Evolutionary conservation across 495 filamentous ascomycete genomes (phyloP).

Genomic region (Rhypophila decipiens): DNA sequence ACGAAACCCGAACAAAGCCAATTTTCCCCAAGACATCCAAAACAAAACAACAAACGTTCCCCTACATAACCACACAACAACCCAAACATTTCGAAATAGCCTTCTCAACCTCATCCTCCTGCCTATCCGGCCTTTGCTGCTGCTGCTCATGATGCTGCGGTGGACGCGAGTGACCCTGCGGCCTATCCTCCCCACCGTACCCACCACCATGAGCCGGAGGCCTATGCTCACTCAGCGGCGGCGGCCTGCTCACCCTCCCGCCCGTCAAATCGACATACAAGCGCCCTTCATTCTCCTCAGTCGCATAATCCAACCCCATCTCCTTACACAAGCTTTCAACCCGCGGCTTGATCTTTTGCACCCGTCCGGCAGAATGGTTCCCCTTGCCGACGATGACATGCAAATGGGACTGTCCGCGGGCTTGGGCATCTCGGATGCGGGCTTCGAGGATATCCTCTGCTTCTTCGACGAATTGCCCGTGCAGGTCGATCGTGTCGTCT

Average conservation of each 20-base stretch:
- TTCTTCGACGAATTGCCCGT: conserved; percentile 90
- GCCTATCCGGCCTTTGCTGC: conserved; percentile 22
- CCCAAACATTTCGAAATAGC: conserved; percentile 57
- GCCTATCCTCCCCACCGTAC: conserved; percentile 25
- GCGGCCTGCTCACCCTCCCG: conserved; percentile 33
- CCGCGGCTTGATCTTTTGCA: conserved; percentile 86
- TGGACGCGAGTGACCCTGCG: conserved; percentile 14
- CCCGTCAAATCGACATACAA: conserved; percentile 55
- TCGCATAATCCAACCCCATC: conserved; percentile 70
- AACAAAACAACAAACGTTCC: too few relatives aligned
- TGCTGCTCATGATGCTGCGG: conserved; percentile 24
- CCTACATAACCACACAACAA: conserved; percentile 79
- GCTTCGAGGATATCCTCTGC: conserved; percentile 82
- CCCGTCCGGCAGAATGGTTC: conserved; percentile 70
- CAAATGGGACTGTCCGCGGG: conserved; percentile 67
- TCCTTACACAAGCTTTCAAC: conserved; percentile 82
- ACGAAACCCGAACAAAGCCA: too few relatives aligned
- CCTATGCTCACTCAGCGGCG: conserved; percentile 42
- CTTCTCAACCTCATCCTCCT: conserved; percentile 59
- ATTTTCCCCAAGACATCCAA: too few relatives aligned
- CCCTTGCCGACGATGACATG: conserved; percentile 83
- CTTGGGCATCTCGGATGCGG: conserved; percentile 67
- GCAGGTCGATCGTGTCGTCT: conserved; percentile 84
- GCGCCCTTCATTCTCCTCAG: conserved; percentile 80
- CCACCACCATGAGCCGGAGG: conserved; percentile 33